Evolutionary conservation across 805 yeast genomes (phyloP).

Genomic region (Lipomyces oligophaga): DNA sequence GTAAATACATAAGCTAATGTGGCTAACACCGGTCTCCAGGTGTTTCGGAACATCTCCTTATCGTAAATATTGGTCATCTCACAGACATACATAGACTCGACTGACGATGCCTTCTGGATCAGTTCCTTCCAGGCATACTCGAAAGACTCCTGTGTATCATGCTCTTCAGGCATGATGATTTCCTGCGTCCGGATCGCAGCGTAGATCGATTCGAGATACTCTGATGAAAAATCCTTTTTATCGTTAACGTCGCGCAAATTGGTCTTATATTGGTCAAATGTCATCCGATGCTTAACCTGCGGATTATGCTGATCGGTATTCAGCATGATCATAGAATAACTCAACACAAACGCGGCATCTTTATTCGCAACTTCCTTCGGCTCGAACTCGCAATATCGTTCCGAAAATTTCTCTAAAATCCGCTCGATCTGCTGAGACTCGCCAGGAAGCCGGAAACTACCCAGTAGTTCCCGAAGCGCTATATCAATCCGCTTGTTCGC

Average conservation of each 20-base stretch:
- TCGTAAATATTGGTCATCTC: slow-evolving; percentile 52
- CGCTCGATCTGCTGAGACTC: slow-evolving; percentile 96
- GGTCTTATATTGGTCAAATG: slow-evolving; percentile 70
- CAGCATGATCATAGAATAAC: slow-evolving; percentile 87
- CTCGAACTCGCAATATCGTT: slow-evolving; percentile 68
- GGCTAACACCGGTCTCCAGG: slow-evolving; percentile 62
- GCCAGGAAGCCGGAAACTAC: slow-evolving; percentile 88
- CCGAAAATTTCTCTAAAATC: slow-evolving; percentile 80
- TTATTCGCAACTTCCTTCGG: slow-evolving; percentile 65
- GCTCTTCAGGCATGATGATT: slow-evolving; percentile 97
- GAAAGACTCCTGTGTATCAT: slow-evolving; percentile 87
- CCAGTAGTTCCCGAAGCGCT: slow-evolving; percentile 76
- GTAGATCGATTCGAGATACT: slow-evolving; percentile 81
- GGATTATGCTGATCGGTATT: slow-evolving; percentile 92
- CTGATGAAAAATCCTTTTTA: slow-evolving; percentile 70
- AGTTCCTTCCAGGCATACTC: slow-evolving; percentile 58
- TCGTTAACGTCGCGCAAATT: slow-evolving; percentile 77
- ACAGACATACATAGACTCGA: slow-evolving; percentile 27
- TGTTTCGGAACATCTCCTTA: slow-evolving; percentile 59
- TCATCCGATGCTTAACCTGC: slow-evolving; percentile 86
- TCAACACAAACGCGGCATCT: slow-evolving; percentile 86
- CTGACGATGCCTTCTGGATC: slow-evolving; percentile 31
- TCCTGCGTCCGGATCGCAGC: slow-evolving; percentile 77
- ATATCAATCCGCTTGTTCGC: slow-evolving; percentile 82
- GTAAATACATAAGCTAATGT: slow-evolving; percentile 76